phyloP scores from a whole-genome alignment of 1,284 basidiomycete species.

The Leccinum laetum region DNA sequence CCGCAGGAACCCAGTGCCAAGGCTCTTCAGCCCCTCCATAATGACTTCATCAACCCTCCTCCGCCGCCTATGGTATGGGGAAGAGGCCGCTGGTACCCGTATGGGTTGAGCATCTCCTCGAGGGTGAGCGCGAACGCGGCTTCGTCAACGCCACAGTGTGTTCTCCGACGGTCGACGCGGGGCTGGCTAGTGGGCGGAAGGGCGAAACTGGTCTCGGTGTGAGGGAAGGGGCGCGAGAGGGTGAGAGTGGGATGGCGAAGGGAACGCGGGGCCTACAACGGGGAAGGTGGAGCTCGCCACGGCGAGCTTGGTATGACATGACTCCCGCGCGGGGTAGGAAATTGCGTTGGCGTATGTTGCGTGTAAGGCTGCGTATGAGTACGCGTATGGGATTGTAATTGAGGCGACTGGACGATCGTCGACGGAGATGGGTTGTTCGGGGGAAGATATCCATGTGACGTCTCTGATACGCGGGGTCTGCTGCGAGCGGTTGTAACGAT shows the following conservation, averaged over 20 bases:
- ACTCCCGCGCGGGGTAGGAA: neutral
- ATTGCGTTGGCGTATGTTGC: neutral
- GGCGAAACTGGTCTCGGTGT: neutral
- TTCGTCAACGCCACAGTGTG: constrained; percentile 26
- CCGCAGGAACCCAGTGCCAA: constrained; percentile 12
- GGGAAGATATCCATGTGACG: constrained; percentile 23
- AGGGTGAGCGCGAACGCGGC: neutral
- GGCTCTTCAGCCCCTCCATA: constrained; percentile 27
- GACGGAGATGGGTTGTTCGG: constrained; percentile 10
- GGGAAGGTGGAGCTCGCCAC: neutral
- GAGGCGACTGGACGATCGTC: neutral
- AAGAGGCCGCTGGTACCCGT: constrained; percentile 8
- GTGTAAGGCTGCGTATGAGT: too few species aligned
- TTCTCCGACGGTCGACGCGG: constrained; percentile 27
- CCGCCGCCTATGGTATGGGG: neutral
- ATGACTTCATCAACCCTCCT: constrained; percentile 16
- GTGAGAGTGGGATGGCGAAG: neutral
- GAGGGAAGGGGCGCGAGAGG: neutral
- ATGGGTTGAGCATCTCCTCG: constrained; percentile 4
- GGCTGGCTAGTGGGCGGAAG: constrained; percentile 20
- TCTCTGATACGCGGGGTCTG: constrained; percentile 24
- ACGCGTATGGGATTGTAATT: neutral
- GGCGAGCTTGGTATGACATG: neutral
- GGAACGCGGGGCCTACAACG: neutral
- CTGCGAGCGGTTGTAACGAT: constrained; percentile 24